Evolutionary conservation across 1,284 basidiomycete species (phyloP), one percentile per base, ranked within the genome.

Genomic region (Boletus hoseneyae): DNA sequence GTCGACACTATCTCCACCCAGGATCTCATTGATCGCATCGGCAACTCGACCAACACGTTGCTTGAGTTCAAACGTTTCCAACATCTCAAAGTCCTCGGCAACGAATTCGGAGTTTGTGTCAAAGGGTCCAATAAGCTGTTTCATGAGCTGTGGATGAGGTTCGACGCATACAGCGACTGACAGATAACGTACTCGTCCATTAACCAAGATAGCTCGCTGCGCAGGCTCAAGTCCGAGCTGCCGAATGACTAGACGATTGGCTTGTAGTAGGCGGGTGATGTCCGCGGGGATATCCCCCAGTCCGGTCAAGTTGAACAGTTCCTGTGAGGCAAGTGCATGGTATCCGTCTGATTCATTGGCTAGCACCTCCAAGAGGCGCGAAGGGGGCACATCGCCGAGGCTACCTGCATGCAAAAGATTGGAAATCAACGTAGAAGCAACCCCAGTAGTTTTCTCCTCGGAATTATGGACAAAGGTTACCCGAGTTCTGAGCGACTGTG

Each of bases 31-130:
- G 33, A 95, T 67, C 0, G 90, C 83, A 30, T 77, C 73, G 11
- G 85, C 67, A 11, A 93, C 80, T 6, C 89, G 83, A 48, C 77
- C 73, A 1, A 84, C 77, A 35, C 92, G 79, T 60, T 84, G 86
- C 18, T 73, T 72, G 40, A 83, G 66, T 67, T 97, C 94, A 65
- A 86, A 94, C 3, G 70, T 64, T 53, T 85, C 80, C 37, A 96
- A 68, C 2, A 78, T 72, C 40, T 73, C 70, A 62, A 94, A 86
- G 65, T 95, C 93, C 15, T 76, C 76, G 0, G 78, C 63, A 6
- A 68, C 53, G 62, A 96, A 91, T 12, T 79, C 76, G 10, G 72
- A 73, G 1, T 68, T 53, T 6, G 39, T 30, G 15, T 67, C 67
- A 42, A 90, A 66, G 0, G 86, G 86, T 0, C 87, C 86, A 25